Evolutionary conservation across 352 stramenopile species (phyloP), one percentile per base, ranked within the genome.

Genomic region (Bremia lactucae): DNA sequence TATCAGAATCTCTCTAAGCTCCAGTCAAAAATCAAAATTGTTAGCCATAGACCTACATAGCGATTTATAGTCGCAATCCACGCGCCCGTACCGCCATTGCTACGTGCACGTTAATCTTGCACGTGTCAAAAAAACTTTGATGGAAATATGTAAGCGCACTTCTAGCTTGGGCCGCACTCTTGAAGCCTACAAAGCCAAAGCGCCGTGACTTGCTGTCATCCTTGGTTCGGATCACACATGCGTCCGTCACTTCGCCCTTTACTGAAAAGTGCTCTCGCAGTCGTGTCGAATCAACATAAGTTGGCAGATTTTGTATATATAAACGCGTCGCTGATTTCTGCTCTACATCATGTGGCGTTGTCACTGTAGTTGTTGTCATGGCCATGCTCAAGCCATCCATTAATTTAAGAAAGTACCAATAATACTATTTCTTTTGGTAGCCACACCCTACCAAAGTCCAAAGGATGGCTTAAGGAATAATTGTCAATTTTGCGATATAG

Each of bases 81-180:
- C 33, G 9, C 5, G 23, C 26, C 34, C 57, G 40, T 62, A 85
- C 72, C 50, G 69, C 55, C 26, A 87, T 49, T 13, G 87, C 87
- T 19, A 91, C 69, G 43, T 80, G 69, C 54, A 97, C 85, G 29
- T 72, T 78, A 21, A 96, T 63, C 26, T 63, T 74, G 46, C 72
- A 86, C 23, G 87, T 96, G 52, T 96, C 83, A 10, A 97, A 65
- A 66, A 96, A 97, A 33, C 85, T 80, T 42, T 84, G 70, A 42
- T 91, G 61, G 52, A 88, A 91, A 42, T 87, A 91, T 15, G 55
- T 61, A 15, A 58, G 62, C 24, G 78, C 75, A 14, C 65, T 47
- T 31, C 67, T 47, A 2, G 78, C 72, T 60, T 91, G 78, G 31
- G 62, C 38, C 4, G 58, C 58, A 18, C 63, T 79, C 60, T 91